A percentile compares a stretch with the other conserved stretches of the same genome.
Evolutionary conservation across 768 basidiomycete species (phyloP).

Genomic region (Hericium coralloides): DNA sequence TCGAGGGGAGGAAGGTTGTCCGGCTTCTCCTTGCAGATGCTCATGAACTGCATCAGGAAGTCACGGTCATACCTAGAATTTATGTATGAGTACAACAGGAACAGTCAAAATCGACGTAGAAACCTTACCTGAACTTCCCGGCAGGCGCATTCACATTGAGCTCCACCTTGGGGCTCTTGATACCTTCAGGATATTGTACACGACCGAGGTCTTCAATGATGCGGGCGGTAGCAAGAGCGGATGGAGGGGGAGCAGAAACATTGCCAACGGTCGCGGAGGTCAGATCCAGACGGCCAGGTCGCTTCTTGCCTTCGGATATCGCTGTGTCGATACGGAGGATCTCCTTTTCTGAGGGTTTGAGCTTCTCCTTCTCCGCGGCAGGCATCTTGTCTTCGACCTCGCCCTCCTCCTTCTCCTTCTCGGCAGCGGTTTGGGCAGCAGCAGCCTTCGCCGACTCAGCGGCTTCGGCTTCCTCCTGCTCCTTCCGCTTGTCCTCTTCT

Average conservation of each 20-base stretch:
- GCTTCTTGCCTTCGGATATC: conserved; percentile 35
- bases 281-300: conserved; percentile 71
- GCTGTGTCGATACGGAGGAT: conserved; percentile 59
- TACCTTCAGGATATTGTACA: conserved; percentile 75
- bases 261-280: conserved; percentile 37
- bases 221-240: conserved; percentile 72
- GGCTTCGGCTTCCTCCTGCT: conserved; percentile 19
- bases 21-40: conserved; percentile 90
- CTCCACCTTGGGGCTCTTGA: conserved; percentile 74
- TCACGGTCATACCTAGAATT: conserved; percentile 82
- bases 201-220: conserved; percentile 75
- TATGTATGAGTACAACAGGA: not conserved
- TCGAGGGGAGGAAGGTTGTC: conserved; percentile 83
- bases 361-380: conserved; percentile 25
- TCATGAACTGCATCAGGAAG: conserved; percentile 96
- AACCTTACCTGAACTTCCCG: conserved; percentile 75
- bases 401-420: conserved; percentile 36
- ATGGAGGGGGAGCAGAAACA: conserved; percentile 41
- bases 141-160: conserved; percentile 79
- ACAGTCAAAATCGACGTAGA: not conserved
- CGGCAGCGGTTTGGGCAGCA: conserved; percentile 28
- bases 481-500: conserved; percentile 30
- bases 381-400: conserved; percentile 34
- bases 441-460: conserved; percentile 24
- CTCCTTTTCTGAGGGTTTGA: conserved; percentile 40